phyloP scores from a whole-genome alignment of 2,329 filamentous ascomycete genomes.

The Fusarium paranaense region DNA sequence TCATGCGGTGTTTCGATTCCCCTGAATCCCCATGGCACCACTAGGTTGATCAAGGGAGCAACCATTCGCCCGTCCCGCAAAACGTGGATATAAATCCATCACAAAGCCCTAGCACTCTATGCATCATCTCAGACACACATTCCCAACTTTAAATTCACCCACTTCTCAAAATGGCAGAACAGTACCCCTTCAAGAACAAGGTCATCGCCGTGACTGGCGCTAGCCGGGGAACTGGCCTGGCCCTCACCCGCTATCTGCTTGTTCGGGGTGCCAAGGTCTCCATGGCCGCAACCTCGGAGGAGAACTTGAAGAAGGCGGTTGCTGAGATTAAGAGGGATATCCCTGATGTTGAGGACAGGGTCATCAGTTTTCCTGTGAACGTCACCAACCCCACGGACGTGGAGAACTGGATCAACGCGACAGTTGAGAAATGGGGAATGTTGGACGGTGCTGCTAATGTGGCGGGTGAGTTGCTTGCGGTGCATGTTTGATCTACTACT shows the following conservation, averaged over 20 bases:
- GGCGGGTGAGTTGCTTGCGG: slow-evolving; percentile 43
- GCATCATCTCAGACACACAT: not conserved
- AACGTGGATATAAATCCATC: slow-evolving; percentile 20
- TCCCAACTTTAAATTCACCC: not conserved
- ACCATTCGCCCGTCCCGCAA: not conserved
- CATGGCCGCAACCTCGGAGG: slow-evolving; percentile 44
- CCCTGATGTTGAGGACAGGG: slow-evolving; percentile 35
- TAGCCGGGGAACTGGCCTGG: slow-evolving; percentile 68
- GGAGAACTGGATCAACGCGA: slow-evolving; percentile 49
- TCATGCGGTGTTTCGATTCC: not conserved
- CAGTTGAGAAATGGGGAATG: slow-evolving; percentile 48
- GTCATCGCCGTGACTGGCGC: slow-evolving; percentile 73
- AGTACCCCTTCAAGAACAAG: slow-evolving; percentile 54
- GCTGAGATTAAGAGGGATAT: slow-evolving; percentile 39
- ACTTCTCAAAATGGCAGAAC: slow-evolving; percentile 35
- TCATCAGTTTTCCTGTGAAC: slow-evolving; percentile 44
- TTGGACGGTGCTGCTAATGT: slow-evolving; percentile 53
- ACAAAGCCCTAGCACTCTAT: not conserved
- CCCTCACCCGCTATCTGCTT: slow-evolving; percentile 63
- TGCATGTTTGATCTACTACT: not conserved
- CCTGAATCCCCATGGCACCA: not conserved
- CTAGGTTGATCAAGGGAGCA: not conserved
- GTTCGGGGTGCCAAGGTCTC: slow-evolving; percentile 49
- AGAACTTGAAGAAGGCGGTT: slow-evolving; percentile 42
- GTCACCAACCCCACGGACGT: slow-evolving; percentile 48